Base-by-base conservation (phyloP, 345 rosid genomes). In the Trapa incisa region DNA sequence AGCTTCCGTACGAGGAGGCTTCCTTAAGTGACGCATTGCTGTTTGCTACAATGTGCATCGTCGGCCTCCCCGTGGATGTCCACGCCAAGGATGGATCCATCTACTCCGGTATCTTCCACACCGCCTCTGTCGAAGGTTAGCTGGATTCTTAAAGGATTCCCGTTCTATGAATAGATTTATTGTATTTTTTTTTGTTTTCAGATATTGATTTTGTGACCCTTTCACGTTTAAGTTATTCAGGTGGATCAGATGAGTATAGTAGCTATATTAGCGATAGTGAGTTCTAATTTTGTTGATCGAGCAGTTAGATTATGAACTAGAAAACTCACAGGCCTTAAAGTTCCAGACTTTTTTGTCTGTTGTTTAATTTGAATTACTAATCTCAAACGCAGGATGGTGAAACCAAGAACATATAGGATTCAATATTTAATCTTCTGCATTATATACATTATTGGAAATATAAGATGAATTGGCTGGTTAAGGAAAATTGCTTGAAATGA, bases 51-150 rank as follows among this genome's bases (percentile, higher is more conserved):
- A 79, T 85, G 86, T 75, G 84, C 74, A 79, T 93, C 64, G 77
- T 90, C 77, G 98, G 89, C 64, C 77, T 81, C 70, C 88, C 84
- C 6, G 98, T 86, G 72, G 92, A 93, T 48, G 97, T 88, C 45
- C 86, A 88, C 70, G 77, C 88, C 74, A 85, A 75, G 73, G 94
- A 92, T 65, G 96, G 97, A 58, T 88, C 98, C 47, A 83, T 86
- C 47, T 88, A 76, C 50, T 86, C 96, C 50, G 98, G 98, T 29
- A 72, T 80, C 68, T 86, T 88, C 76, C 82, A 85, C 80, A 86
- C 98, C 65, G 93, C 93, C 54, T 89, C 91, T 71, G 73, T 84
- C 65, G 89, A 85, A 38, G 79, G 83, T 64, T 0, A 50, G 54
- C 54, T 50, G 54, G 54, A 50, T 50, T 22, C 14, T 16, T 16